These are phyloP conservation scores for Monilinia laxa DNA, from an alignment of 2,329 filamentous ascomycete species.

Conservation along the genomic window DNA sequence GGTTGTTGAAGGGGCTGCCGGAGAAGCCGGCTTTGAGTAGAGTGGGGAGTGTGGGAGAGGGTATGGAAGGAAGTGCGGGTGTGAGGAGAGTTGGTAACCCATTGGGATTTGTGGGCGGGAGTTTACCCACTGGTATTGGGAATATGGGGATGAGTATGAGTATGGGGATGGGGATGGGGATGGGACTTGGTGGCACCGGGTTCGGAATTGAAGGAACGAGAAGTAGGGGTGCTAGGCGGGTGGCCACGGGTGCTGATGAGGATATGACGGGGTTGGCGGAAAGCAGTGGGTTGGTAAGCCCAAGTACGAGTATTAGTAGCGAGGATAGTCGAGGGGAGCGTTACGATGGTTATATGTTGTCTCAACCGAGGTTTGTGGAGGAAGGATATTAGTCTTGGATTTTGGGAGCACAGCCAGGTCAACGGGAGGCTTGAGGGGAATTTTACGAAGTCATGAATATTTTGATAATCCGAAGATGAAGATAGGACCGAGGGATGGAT, in stretches of 20 bases:
- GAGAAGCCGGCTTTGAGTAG: conserved; percentile 68
- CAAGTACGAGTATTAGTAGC: conserved; percentile 39
- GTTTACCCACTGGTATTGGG: conserved; percentile 9
- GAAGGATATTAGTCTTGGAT: conserved; percentile 7
- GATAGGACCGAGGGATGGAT: background rate
- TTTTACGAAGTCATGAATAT: conserved; percentile 20
- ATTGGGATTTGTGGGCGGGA: conserved; percentile 11
- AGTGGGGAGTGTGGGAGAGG: conserved; percentile 41
- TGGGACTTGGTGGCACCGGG: conserved; percentile 4
- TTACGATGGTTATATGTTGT: conserved; percentile 26
- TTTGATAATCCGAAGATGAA: background rate
- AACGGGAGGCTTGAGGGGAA: background rate
- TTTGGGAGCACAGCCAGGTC: background rate
- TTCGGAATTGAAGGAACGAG: conserved; percentile 18
- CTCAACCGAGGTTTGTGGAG: conserved; percentile 17
- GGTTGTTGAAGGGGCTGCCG: conserved; percentile 66
- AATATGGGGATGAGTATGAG: background rate
- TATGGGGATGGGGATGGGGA: conserved; percentile 10
- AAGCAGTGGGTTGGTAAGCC: conserved; percentile 39
- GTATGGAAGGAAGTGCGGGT: conserved; percentile 1
- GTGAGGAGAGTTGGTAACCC: conserved; percentile 7
- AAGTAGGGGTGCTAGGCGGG: conserved; percentile 17
- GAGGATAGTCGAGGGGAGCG: conserved; percentile 28
- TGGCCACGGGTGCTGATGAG: conserved; percentile 32
- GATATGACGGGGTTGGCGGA: conserved; percentile 29